Evolutionary conservation across 2,329 filamentous ascomycete genomes (phyloP).

Genomic region (Fusarium burgessii): DNA sequence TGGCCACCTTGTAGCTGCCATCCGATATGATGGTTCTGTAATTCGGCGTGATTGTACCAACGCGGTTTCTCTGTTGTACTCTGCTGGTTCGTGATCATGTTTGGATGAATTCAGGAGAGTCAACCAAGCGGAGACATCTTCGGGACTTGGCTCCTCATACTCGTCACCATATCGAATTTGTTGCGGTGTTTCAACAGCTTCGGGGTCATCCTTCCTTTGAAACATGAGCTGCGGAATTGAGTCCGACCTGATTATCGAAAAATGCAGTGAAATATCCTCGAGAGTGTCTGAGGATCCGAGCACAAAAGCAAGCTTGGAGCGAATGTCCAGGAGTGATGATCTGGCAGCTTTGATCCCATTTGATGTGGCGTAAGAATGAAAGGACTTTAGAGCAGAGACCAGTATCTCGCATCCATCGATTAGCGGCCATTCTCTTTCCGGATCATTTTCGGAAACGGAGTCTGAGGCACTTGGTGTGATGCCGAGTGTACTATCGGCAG

Average conservation of each 20-base stretch:
- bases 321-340: constrained; percentile 29
- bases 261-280: constrained; percentile 39
- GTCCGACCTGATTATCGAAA: constrained; percentile 38
- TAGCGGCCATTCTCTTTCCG: constrained; percentile 33
- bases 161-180: constrained; percentile 9
- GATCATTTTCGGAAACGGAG: constrained; percentile 1
- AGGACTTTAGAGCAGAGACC: constrained; percentile 26
- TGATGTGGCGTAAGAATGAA: constrained; percentile 29
- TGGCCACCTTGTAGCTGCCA: constrained; percentile 48
- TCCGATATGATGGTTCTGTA: constrained; percentile 42
- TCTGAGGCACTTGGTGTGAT: constrained; percentile 11
- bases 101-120: constrained; percentile 36
- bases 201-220: constrained; percentile 1
- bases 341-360: constrained; percentile 41
- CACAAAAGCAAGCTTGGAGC: no score
- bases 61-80: constrained; percentile 44
- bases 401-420: constrained; percentile 40
- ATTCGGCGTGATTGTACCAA: constrained; percentile 42
- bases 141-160: constrained; percentile 17
- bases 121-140: constrained; percentile 41
- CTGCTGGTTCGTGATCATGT: constrained; percentile 45
- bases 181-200: neutral
- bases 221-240: constrained; percentile 30
- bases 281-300: no score
- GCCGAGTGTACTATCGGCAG: constrained; percentile 12